Evolutionary conservation across 2,329 filamentous ascomycete species (phyloP).

Genomic region (Botrytis hyacinthi): DNA sequence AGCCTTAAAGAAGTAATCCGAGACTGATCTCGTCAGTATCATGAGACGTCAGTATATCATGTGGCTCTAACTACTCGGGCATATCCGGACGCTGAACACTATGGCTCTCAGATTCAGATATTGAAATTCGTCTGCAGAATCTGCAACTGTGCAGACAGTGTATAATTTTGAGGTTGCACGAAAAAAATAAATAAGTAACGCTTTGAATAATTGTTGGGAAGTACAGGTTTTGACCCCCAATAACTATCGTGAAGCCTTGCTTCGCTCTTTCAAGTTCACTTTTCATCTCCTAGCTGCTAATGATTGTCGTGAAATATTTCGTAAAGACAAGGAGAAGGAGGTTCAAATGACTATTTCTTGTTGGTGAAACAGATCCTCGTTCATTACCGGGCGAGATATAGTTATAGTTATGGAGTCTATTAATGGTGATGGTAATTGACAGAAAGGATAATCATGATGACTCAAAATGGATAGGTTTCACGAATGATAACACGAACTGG

Average conservation of each 20-base stretch:
- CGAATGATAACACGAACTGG: neutral
- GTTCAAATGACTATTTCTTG: neutral
- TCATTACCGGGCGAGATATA: neutral
- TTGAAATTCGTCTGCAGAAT: neutral
- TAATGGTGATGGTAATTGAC: neutral
- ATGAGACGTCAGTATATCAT: constrained; percentile 1
- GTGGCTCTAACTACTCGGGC: constrained; percentile 4
- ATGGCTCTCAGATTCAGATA: neutral
- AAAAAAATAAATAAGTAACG: neutral
- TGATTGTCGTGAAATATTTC: neutral
- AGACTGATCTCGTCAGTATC: neutral
- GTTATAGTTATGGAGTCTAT: neutral
- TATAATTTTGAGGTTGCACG: constrained; percentile 8
- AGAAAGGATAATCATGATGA: neutral
- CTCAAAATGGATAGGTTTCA: constrained; percentile 8
- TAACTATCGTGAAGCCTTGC: constrained; percentile 9
- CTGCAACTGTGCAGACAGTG: constrained; percentile 9
- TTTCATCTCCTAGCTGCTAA: neutral
- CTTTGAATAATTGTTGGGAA: constrained; percentile 15
- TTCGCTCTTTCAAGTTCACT: neutral
- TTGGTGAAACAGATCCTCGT: neutral
- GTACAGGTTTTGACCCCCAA: neutral
- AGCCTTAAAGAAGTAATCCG: constrained; percentile 4
- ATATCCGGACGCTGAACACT: constrained; percentile 2
- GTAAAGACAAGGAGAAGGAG: neutral